Base-by-base conservation (phyloP, 352 stramenopile species). In the Pythium periplocum region DNA sequence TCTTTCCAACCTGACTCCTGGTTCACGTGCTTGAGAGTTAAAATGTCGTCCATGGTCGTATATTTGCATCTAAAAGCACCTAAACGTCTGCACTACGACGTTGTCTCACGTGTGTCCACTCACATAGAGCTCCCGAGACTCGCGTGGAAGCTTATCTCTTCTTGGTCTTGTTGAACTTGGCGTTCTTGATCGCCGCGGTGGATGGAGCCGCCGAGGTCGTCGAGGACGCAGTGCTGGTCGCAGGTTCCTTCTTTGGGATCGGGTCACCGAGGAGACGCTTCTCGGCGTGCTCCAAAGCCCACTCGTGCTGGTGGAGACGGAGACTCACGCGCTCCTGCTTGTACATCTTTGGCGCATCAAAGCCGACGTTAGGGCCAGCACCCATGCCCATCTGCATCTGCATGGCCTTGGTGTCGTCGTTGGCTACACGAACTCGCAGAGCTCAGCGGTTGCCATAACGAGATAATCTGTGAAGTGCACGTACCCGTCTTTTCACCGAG, bases 311-410 rank as follows among this genome's bases (percentile, higher is more conserved):
- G 66, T 94, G 80, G 52, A 94, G 71, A 34, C 80, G 75, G 34
- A 94, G 58, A 55, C 77, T 94, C 52, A 93, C 84, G 44, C 84
- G 82, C 62, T 94, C 84, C 53, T 93, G 78, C 68, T 96, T 96
- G 78, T 89, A 97, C 51, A 86, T 77, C 48, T 93, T 95, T 0
- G 80, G 79, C 4, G 88, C 87, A 48, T 97, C 88, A 56, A 97
- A 97, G n/a, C 75, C 77, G 54, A 93, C 87, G 61, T 90, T 89
- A 9, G 78, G 78, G 4, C 71, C 81, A 0, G 79, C 83, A 4
- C 79, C 81, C 86, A 96, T 96, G 48, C 86, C 85, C 87, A 96
- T 96, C 64, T 97, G 87, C 86, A 95, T 89, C 61, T 95, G 86
- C 80, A 95, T 95, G 41, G 88, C 83, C 64, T 93, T 86, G 54